Evolutionary conservation across 371 early-diverging fungal genomes (phyloP), one percentile per base, ranked within the genome.

Genomic region (Lichtheimia ornata): DNA sequence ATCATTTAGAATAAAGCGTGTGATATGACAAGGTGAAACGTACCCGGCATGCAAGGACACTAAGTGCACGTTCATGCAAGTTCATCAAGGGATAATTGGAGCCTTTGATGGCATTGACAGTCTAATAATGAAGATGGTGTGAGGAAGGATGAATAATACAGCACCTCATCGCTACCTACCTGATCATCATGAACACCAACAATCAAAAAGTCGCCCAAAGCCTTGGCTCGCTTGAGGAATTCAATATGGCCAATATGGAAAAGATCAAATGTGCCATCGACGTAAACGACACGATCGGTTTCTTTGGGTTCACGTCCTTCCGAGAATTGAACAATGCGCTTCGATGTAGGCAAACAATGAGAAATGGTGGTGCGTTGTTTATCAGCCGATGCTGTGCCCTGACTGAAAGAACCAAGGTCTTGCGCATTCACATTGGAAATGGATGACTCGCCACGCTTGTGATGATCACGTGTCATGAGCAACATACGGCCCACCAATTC

Each of bases 211-310:
- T 94, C 91, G 45, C 96, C 96, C 50, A 88, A 72, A 62, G 84
- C 87, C 65, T 88, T 92, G 27, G 95, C 96, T 63, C 91, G 85
- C 67, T 89, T 89, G 69, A 98, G 81, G 71, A 96, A 94, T 77
- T 93, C 92, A 70, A 94, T 91, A 74, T 98, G 98, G 30, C 99
- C 98, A 14, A 91, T 83, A 77, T 97, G 99, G 85, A 97, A 98
- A 61, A 98, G 71, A 69, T 98, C 99, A 77, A 95, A 98, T 14
- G 93, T 91, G 17, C 99, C 99, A 69, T 96, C 97, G 13, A 97
- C 94, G 74, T 97, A 98, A 28, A 97, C 91, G 9, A 96, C 81
- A 54, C 79, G 77, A 62, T 85, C 84, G 42, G 67, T 73, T 6
- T 69, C 66, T 66, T 86, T 81, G 13, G 94, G 94, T 63, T 93